A percentile compares a stretch with the other conserved stretches of the same genome.
Evolutionary conservation across 495 filamentous ascomycete species (phyloP).

Genomic region (Podospora pseudopauciseta): DNA sequence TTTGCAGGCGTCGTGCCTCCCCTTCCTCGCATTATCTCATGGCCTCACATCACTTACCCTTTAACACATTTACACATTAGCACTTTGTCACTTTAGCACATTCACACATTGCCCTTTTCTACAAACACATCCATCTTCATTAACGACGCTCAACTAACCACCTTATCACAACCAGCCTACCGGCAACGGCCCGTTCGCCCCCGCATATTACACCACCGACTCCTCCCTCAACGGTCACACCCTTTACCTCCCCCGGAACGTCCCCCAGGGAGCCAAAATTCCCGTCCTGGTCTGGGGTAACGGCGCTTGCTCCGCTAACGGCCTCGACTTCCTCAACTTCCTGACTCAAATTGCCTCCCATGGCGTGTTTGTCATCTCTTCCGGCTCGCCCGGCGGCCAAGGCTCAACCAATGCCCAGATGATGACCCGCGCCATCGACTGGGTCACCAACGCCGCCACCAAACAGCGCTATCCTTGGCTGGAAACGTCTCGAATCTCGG

Average conservation of each 20-base stretch:
- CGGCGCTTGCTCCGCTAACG: constrained; percentile 32
- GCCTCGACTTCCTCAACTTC: constrained; percentile 13
- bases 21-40: too few species aligned
- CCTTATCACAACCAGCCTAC: neutral
- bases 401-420: constrained; percentile 22
- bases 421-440: constrained; percentile 29
- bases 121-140: neutral
- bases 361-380: constrained; percentile 33
- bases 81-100: neutral
- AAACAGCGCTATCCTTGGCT: constrained; percentile 7
- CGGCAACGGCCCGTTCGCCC: constrained; percentile 8
- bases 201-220: constrained; percentile 20
- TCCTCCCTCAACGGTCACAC: constrained; percentile 28
- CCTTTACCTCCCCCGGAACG: constrained; percentile 22
- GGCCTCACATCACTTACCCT: neutral
- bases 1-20: too few species aligned
- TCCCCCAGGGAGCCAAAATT: constrained; percentile 25
- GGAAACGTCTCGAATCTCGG: constrained; percentile 26
- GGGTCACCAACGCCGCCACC: constrained; percentile 11
- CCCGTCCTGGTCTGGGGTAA: constrained; percentile 37
- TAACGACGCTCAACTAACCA: neutral
- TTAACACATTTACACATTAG: neutral
- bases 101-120: neutral
- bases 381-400: constrained; percentile 24
- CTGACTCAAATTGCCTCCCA: constrained; percentile 29